Evolutionary conservation across 2,329 filamentous ascomycete genomes (phyloP), one percentile per base, ranked within the genome.

Genomic region (Cercospora zeae-maydis): DNA sequence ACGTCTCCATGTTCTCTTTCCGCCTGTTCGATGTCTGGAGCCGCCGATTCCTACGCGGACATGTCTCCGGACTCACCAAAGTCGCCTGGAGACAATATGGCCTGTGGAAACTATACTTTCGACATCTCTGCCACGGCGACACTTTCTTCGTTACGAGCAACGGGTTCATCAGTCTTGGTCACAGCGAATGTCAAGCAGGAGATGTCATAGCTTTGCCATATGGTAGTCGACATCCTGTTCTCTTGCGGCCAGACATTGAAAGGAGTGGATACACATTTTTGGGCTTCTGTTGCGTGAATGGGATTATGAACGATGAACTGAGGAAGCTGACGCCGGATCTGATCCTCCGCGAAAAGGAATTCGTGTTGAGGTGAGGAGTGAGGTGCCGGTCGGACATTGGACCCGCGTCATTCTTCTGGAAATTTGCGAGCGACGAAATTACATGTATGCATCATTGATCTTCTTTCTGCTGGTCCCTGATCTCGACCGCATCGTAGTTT

Each of bases 21-120:
- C 49, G 49, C 27, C 49, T 53, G 11, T 53, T 53, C 49, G 49
- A 53, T 34, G 49, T 53, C 10, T 53, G 49, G 49, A 33, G 27
- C 31, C 49, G 49, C n/a, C 9, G 49, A 5, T 53, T 33, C 19
- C 30, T 53, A 3, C 49, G 49, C 4, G 49, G 49, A 31, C 49
- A 53, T 3, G 49, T 34, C 3, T 34, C 49, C 8, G 49, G 49
- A 6, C 49, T 53, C n/a, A 53, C 49, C 1, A 53, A 53, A 34
- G 49, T 53, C 4, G 49, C 49, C 5, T 53, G 49, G 49, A 31
- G 49, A 21, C 49, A 10, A 1, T 34, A 53, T 14, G 49, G 30
- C 2, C 2, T 53, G 9, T 53, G 49, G 49, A 53, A 53, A 16
- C n/a, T 53, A 11, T 53, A 53, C 9, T 53, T 53, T 21, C 49